A percentile compares a stretch with the other conserved stretches of the same genome.
Conservation (phyloP, 768 basidiomycete genomes). For the Termitomyces sp. region DNA sequence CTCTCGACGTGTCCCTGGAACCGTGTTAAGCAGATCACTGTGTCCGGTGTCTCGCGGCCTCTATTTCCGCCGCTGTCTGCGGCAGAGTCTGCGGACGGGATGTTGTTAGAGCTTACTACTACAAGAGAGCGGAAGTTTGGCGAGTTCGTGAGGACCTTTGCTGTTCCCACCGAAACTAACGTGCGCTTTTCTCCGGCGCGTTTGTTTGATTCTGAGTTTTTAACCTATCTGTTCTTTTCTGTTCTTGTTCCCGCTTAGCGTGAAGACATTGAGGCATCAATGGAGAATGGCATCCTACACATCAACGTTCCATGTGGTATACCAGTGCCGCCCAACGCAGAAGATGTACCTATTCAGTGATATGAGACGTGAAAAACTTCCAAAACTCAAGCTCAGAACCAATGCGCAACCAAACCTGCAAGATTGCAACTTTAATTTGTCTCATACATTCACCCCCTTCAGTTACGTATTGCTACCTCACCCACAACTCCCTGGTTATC, state of each 20-base stretch:
- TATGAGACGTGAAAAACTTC: slow-evolving; percentile 12
- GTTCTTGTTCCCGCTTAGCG: slow-evolving; percentile 23
- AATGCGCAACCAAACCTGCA: not conserved
- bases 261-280: slow-evolving; percentile 46
- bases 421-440: not conserved
- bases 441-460: not conserved
- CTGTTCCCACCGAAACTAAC: slow-evolving; percentile 51
- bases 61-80: slow-evolving; percentile 26
- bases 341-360: slow-evolving; percentile 48
- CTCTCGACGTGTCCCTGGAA: slow-evolving; percentile 59
- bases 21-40: slow-evolving; percentile 54
- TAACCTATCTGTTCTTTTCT: slow-evolving; percentile 14
- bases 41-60: slow-evolving; percentile 42
- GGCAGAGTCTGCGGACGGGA: slow-evolving; percentile 16
- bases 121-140: slow-evolving; percentile 53
- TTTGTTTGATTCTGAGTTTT: slow-evolving; percentile 13
- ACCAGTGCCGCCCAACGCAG: slow-evolving; percentile 36
- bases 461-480: not conserved
- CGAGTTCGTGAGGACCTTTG: slow-evolving; percentile 40
- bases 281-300: slow-evolving; percentile 58
- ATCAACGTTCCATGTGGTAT: slow-evolving; percentile 49
- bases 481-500: not conserved
- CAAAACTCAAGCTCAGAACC: not conserved
- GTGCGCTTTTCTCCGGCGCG: slow-evolving; percentile 31
- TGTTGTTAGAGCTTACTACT: slow-evolving; percentile 12